phyloP scores from a whole-genome alignment of 208 protist species.

The Naegleria fowleri region DNA sequence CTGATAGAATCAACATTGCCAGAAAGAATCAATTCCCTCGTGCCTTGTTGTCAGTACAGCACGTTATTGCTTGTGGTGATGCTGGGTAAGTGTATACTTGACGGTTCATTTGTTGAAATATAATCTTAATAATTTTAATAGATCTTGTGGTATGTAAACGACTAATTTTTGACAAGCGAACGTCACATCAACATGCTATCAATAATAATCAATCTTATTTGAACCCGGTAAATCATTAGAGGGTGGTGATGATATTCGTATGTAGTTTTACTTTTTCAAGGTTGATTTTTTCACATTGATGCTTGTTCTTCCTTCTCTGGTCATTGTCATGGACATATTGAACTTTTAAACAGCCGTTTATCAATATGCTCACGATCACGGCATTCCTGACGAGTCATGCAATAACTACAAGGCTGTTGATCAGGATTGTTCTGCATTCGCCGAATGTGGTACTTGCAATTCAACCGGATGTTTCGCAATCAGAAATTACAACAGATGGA shows the following conservation, averaged over 20 bases:
- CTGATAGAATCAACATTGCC: constrained; percentile 54
- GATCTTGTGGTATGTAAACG: too few species aligned
- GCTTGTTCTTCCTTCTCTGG: too few species aligned
- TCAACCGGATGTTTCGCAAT: constrained; percentile 40
- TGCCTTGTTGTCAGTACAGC: constrained; percentile 36
- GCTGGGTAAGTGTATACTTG: not conserved
- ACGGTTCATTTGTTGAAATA: not conserved
- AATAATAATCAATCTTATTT: too few species aligned
- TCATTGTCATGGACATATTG: too few species aligned
- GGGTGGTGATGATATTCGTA: constrained; percentile 35
- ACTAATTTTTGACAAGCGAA: constrained; percentile 31
- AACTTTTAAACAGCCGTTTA: not conserved
- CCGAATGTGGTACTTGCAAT: constrained; percentile 1
- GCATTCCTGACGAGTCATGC: constrained; percentile 19
- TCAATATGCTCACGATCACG: constrained; percentile 14
- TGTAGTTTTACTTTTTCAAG: too few species aligned
- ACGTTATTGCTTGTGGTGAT: constrained; percentile 32
- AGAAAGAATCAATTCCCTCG: constrained; percentile 35
- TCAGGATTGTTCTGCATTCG: not conserved
- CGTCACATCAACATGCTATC: not conserved
- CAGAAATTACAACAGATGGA: constrained; percentile 45
- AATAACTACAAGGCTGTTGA: constrained; percentile 1
- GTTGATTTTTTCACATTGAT: too few species aligned
- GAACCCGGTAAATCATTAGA: too few species aligned
- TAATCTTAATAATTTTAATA: not conserved